Conservation (phyloP, 768 basidiomycete species). For the Leccinum pellstonianum region DNA sequence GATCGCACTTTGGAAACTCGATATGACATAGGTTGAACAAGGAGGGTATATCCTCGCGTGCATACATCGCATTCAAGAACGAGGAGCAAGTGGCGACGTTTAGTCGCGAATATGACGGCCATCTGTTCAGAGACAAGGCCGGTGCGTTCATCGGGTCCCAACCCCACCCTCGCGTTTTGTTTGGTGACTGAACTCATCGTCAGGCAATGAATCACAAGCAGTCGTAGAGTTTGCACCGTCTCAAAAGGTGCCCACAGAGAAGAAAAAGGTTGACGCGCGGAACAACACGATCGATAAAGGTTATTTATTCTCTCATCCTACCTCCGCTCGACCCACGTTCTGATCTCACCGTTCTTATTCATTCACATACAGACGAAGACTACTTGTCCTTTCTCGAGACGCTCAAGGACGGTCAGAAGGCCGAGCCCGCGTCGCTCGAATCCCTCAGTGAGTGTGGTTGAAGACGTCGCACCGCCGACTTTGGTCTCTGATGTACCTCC, state of each 20-base stretch:
- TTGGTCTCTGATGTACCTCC: background rate
- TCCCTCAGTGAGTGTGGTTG: constrained; percentile 33
- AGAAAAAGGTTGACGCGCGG: constrained; percentile 77
- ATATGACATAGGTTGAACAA: constrained; percentile 61
- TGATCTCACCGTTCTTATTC: background rate
- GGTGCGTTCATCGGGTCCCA: constrained; percentile 43
- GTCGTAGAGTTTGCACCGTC: constrained; percentile 94
- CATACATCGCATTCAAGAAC: constrained; percentile 87
- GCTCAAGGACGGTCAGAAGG: constrained; percentile 50
- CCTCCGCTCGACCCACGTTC: background rate
- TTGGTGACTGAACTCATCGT: background rate
- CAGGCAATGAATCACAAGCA: constrained; percentile 85
- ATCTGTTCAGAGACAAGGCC: constrained; percentile 86
- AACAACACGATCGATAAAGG: constrained; percentile 84
- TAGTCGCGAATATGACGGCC: constrained; percentile 85
- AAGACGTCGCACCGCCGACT: background rate
- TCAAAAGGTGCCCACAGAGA: constrained; percentile 74
- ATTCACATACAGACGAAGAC: constrained; percentile 65
- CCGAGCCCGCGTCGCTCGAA: constrained; percentile 67
- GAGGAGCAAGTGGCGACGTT: constrained; percentile 72
- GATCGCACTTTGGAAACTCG: background rate
- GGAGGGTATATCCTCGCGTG: constrained; percentile 83
- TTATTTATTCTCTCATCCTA: background rate
- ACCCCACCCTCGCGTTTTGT: background rate
- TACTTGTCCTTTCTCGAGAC: constrained; percentile 79